Evolutionary conservation across 306 rosid species (phyloP), one percentile per base, ranked within the genome.

Genomic region (Prunus mongolica): DNA sequence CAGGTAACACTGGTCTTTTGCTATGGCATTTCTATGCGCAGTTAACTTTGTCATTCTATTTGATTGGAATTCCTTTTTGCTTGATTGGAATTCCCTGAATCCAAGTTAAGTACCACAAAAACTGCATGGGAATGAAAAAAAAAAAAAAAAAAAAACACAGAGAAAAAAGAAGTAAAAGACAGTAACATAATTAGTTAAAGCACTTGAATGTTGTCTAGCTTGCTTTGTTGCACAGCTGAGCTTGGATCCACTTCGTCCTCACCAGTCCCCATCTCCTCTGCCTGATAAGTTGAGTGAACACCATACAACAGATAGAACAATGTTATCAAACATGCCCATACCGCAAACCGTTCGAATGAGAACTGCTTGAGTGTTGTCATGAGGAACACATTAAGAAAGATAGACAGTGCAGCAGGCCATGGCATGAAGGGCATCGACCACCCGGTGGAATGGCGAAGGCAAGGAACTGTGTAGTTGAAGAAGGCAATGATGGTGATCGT

Each of bases 371-470:
- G 79, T 0, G 88, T 87, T 7, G 92, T 82, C 89, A 92, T 87
- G 62, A 92, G 96, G 76, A 92, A 95, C 24, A 90, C 82, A 76
- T 92, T 95, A 2, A 95, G 96, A 82, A 85, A 89, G 56, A 95
- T 86, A 28, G 98, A 92, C 22, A 89, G 65, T 4, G 92, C 82
- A 3, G 98, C 87, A 32, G 96, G 97, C 98, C 97, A 95, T 6
- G 98, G 98, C 98, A 94, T 94, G 71, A 85, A 83, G 0, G 97
- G 98, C 52, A 94, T 93, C 32, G 81, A 82, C 98, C 98, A 94
- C 24, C 76, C 82, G 18, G 64, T 44, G 38, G 58, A 38, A 27
- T 81, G 69, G 11, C 44, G 18, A 5, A 65, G 71, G 73, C 71
- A 69, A 60, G 89, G 93, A 11, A 85, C 82, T 34, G 72, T 19